Percentiles rank a stretch among this genome's conserved stretches.
phyloP scores from a whole-genome alignment of 225 moss, liverwort and hornwort genomes.

The Marchantia paleacea region DNA sequence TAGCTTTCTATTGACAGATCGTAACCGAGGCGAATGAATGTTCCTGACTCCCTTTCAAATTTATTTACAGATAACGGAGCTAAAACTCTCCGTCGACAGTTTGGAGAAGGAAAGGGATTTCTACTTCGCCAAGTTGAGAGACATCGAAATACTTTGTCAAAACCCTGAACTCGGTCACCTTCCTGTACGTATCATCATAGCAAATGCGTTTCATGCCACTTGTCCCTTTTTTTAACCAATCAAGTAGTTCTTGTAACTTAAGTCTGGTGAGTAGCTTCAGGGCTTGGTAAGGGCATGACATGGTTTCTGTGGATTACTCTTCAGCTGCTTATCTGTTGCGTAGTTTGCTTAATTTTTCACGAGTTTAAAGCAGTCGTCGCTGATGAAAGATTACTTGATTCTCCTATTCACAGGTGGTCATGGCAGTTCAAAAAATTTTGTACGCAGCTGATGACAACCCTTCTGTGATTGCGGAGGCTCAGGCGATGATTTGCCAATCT shows the following conservation, averaged over 20 bases:
- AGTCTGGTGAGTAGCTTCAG: neutral
- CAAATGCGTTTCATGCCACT: neutral
- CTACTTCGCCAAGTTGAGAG: constrained; percentile 98
- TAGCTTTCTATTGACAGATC: neutral
- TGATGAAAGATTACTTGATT: constrained; percentile 21
- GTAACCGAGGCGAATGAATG: neutral
- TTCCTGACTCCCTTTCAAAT: neutral
- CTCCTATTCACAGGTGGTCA: constrained; percentile 44
- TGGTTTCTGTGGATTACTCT: neutral
- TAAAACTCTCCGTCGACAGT: constrained; percentile 94
- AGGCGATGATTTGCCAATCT: constrained; percentile 44
- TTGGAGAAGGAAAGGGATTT: constrained; percentile 98
- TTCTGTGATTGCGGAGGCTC: constrained; percentile 59
- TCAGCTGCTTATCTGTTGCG: no score
- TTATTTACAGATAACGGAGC: constrained; percentile 71
- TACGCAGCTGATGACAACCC: constrained; percentile 63
- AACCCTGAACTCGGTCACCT: constrained; percentile 84
- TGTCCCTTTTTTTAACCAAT: no score
- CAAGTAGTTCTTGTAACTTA: no score
- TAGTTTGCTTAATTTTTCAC: no score
- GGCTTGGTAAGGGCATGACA: neutral
- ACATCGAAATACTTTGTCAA: constrained; percentile 97
- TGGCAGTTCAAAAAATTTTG: constrained; percentile 59
- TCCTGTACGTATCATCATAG: constrained; percentile 48
- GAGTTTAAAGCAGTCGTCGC: neutral